Evolutionary conservation across 768 basidiomycete genomes (phyloP), one percentile per base, ranked within the genome.

Genomic region (Crepidotus variabilis): DNA sequence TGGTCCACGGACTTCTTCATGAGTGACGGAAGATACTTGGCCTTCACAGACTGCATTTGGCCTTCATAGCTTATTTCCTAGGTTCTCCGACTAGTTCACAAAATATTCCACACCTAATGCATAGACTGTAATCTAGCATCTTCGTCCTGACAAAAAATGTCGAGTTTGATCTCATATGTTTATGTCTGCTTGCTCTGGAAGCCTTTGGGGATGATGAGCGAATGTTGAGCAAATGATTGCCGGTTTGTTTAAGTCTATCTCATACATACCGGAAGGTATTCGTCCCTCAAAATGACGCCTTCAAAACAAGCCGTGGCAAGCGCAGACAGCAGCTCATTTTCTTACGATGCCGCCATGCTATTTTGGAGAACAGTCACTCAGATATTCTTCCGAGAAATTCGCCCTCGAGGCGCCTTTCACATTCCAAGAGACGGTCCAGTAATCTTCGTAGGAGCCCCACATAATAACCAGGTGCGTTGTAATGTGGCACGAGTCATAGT

Each of bases 341-440:
- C 71, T 54, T 94, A 94, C 67, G 89, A 94, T 67, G 76, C 83
- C 23, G 85, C 85, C 39, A 84, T 96, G 70, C 68, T 90, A 48
- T 92, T 96, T 72, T 96, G 91, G 92, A 76, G 88, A 56, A 76
- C 81, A 2, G 81, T 96, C 56, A 92, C 90, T 61, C 90, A 90
- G 72, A 86, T 98, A 63, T 98, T 98, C 80, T 98, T 98, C 77
- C 79, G 96, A 62, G 96, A 98, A 74, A 87, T 98, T 64, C 82
- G 96, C 57, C 92, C 94, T 2, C 79, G 96, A 70, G 92, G 96
- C 51, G 90, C 94, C 33, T 98, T 90, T 81, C 92, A 97, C 69
- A 92, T 98, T 57, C 96, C 96, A 22, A 80, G 80, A 56, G 82
- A 91, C 56, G 96, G 94, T 0, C 91, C 96, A 2, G 84, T 96